Evolutionary conservation across 2,329 filamentous ascomycete species (phyloP).

Genomic region (Claviceps paspali): DNA sequence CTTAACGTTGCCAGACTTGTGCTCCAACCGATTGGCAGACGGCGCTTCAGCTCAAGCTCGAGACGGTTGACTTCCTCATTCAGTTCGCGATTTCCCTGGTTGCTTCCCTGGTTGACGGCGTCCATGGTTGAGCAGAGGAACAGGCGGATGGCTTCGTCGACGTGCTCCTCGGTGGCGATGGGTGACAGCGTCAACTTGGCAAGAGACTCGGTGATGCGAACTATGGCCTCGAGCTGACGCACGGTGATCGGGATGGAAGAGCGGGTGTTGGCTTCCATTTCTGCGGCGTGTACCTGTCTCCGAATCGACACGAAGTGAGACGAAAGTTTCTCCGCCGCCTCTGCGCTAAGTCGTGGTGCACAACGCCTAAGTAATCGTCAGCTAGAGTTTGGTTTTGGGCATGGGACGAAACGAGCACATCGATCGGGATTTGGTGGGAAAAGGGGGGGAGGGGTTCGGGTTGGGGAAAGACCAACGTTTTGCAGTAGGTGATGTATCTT

Average conservation of each 20-base stretch:
- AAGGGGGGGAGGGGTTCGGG: too few relatives aligned
- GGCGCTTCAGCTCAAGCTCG: slow-evolving; percentile 74
- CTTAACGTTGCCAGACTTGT: slow-evolving; percentile 76
- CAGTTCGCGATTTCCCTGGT: slow-evolving; percentile 70
- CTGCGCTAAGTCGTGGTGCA: slow-evolving; percentile 75
- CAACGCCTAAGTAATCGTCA: slow-evolving; percentile 49
- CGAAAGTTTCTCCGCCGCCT: slow-evolving; percentile 88
- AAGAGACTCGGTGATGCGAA: slow-evolving; percentile 90
- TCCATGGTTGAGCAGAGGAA: slow-evolving; percentile 98
- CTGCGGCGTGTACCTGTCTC: slow-evolving; percentile 80
- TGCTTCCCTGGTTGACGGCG: slow-evolving; percentile 79
- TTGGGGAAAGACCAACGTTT: slow-evolving; percentile 57
- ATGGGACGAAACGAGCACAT: too few relatives aligned
- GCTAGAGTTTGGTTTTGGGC: slow-evolving; percentile 4
- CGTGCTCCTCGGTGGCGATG: slow-evolving; percentile 77
- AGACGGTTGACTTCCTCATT: slow-evolving; percentile 80
- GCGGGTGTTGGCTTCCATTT: slow-evolving; percentile 76
- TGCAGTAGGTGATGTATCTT: slow-evolving; percentile 93
- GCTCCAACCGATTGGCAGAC: slow-evolving; percentile 89
- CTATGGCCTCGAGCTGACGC: slow-evolving; percentile 89
- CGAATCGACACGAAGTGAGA: slow-evolving; percentile 96
- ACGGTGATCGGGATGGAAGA: slow-evolving; percentile 96
- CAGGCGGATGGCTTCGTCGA: slow-evolving; percentile 91
- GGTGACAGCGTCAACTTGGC: slow-evolving; percentile 81
- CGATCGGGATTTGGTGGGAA: too few relatives aligned